phyloP scores from a whole-genome alignment of 108 stramenopile genomes.

The Poteriospumella lacustris region DNA sequence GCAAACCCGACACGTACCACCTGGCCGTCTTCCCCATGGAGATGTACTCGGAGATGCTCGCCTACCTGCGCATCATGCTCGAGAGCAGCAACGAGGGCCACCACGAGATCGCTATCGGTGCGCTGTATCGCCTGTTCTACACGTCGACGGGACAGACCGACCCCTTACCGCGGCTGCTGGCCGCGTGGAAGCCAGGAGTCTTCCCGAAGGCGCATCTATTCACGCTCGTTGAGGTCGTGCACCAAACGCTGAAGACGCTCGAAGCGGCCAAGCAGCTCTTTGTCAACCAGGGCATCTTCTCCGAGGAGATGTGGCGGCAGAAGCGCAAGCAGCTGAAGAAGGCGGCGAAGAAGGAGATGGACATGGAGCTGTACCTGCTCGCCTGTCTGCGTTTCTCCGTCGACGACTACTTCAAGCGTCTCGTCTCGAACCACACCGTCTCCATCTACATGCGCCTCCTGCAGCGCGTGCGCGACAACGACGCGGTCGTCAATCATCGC shows the following conservation, averaged over 20 bases:
- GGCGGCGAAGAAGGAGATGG: not conserved
- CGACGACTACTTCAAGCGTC: slow-evolving; percentile 14
- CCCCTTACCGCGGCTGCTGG: not conserved
- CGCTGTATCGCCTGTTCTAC: slow-evolving; percentile 17
- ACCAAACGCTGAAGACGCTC: not conserved
- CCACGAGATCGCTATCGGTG: slow-evolving; percentile 16
- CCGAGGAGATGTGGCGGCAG: not conserved
- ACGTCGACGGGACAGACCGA: not conserved
- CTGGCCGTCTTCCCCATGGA: not conserved
- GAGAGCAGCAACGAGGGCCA: not conserved
- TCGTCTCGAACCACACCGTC: not conserved
- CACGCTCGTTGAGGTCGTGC: not conserved
- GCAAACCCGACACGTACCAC: not conserved
- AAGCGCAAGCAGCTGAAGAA: not conserved
- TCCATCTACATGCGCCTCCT: not conserved
- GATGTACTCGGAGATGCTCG: not conserved
- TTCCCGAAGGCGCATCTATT: not conserved
- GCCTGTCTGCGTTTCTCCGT: not conserved
- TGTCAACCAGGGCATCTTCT: not conserved
- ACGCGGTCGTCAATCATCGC: not conserved
- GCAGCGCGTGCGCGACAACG: not conserved
- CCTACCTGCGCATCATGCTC: not conserved
- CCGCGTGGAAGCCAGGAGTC: not conserved
- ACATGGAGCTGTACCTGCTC: not conserved
- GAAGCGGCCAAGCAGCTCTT: not conserved